Evolutionary conservation across 495 filamentous ascomycete genomes (phyloP), one percentile per base, ranked within the genome.

Genomic region (Talaromyces wortmannii): DNA sequence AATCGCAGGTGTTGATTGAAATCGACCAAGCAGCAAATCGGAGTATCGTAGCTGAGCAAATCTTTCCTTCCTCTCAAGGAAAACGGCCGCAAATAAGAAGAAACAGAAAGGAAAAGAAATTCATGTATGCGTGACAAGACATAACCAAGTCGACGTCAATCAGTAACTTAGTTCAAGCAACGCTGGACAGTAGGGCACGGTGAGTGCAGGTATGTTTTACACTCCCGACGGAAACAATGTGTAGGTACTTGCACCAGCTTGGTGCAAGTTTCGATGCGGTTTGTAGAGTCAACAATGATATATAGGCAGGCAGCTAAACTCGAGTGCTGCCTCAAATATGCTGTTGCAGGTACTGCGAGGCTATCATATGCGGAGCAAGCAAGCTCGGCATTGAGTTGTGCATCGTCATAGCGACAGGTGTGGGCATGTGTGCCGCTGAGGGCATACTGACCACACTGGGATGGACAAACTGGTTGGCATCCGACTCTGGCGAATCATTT

Each of bases 401-500:
- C 48, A 50, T 51, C 5, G 53, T 52, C 43, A 50, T 70, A 29
- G 68, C 60, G 7, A 73, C 63, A 8, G 68, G 66, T 55, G 74
- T 63, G 46, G 70, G 62, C 70, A 78, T 72, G 8, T 69, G 58
- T 1, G 74, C 65, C 67, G 77, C 64, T 32, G 61, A 50, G n/a
- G 70, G 56, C 63, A 72, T 66, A 59, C 60, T 65, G 12, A 68
- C 58, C 53, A 76, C 63, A 49, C 57, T 63, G 45, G 65, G 56
- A 55, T 61, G 70, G 32, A 66, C 56, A 32, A 56, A 50, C 29
- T 29, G 49, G 47, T 51, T 48, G 31, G 65, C 68, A 43, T 68
- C 68, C 6, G 74, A 62, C 45, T 70, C 69, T 56, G 87, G 86
- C 5, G 86, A 88, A 23, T 84, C 86, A 44, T 92, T 89, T 59